These are phyloP conservation scores for Trichoderma brevicompactum DNA, from an alignment of 2,329 filamentous ascomycete genomes.

Conservation along the genomic window DNA sequence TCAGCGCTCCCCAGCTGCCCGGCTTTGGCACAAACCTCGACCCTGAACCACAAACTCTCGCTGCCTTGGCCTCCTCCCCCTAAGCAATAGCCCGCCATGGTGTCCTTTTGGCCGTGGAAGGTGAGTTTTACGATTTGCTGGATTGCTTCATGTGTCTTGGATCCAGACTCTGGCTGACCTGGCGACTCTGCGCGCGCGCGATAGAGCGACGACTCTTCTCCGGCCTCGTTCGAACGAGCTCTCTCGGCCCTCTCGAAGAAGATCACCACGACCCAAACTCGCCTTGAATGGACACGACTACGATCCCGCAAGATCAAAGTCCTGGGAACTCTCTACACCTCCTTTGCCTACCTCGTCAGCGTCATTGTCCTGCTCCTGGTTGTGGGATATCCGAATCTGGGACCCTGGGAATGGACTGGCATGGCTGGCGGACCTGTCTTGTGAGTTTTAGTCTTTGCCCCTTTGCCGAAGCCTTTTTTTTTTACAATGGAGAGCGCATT, in stretches of 20 bases:
- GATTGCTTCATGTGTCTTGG: not conserved
- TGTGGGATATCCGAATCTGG: constrained; percentile 80
- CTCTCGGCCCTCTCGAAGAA: constrained; percentile 81
- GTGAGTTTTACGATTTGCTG: constrained; percentile 49
- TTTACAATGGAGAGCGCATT: not conserved
- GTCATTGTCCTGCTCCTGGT: constrained; percentile 81
- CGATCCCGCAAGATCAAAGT: constrained; percentile 78
- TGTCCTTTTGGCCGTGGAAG: constrained; percentile 85
- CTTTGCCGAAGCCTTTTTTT: not conserved
- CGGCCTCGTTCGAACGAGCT: constrained; percentile 90
- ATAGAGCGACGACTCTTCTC: constrained; percentile 78
- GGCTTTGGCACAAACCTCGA: not conserved
- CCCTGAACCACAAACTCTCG: not conserved
- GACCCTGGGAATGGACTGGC: constrained; percentile 75
- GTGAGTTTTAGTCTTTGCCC: constrained; percentile 52
- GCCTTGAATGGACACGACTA: constrained; percentile 73
- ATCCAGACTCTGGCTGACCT: not conserved
- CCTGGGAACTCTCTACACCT: constrained; percentile 87
- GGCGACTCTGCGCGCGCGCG: not conserved
- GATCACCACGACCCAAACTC: constrained; percentile 74
- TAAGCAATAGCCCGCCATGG: constrained; percentile 58
- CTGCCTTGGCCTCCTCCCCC: not conserved
- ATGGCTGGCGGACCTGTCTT: constrained; percentile 77
- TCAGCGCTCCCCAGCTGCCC: not conserved
- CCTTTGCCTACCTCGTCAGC: constrained; percentile 88